Evolutionary conservation across 768 basidiomycete species (phyloP).

Genomic region (Macrolepiota fuliginosa): DNA sequence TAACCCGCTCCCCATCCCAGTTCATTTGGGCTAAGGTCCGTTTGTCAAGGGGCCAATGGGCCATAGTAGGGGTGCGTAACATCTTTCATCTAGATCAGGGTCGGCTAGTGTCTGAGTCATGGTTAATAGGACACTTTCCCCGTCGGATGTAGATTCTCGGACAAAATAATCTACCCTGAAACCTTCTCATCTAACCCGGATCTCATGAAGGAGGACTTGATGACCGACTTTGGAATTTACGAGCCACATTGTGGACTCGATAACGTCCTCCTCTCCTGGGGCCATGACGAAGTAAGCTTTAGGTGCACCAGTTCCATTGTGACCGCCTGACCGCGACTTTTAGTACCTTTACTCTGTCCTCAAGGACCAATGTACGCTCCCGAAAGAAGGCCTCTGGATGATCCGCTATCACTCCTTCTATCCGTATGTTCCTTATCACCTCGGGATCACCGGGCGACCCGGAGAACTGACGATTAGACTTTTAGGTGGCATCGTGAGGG

Average conservation of each 20-base stretch:
- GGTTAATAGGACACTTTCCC: conserved; percentile 49
- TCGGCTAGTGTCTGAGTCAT: conserved; percentile 3
- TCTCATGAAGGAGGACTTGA: conserved; percentile 58
- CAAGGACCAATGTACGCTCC: conserved; percentile 79
- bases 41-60: conserved; percentile 76
- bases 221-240: conserved; percentile 74
- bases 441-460: neutral
- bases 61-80: conserved; percentile 78
- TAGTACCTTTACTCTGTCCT: conserved; percentile 84
- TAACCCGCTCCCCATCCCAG: neutral
- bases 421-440: conserved; percentile 33
- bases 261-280: conserved; percentile 88
- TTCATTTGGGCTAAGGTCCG: neutral
- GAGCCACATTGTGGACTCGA: conserved; percentile 77
- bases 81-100: conserved; percentile 9
- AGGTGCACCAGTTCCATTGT: conserved; percentile 4
- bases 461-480: neutral
- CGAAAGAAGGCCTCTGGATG: conserved; percentile 83
- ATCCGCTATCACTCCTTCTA: conserved; percentile 96
- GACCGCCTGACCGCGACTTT: conserved; percentile 11
- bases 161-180: conserved; percentile 79
- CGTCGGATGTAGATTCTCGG: conserved; percentile 85
- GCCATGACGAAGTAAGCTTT: conserved; percentile 76
- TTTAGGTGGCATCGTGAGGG: conserved; percentile 77
- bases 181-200: conserved; percentile 76